Conservation (phyloP, 257 asterid genomes). For the Solanum habrochaites region DNA sequence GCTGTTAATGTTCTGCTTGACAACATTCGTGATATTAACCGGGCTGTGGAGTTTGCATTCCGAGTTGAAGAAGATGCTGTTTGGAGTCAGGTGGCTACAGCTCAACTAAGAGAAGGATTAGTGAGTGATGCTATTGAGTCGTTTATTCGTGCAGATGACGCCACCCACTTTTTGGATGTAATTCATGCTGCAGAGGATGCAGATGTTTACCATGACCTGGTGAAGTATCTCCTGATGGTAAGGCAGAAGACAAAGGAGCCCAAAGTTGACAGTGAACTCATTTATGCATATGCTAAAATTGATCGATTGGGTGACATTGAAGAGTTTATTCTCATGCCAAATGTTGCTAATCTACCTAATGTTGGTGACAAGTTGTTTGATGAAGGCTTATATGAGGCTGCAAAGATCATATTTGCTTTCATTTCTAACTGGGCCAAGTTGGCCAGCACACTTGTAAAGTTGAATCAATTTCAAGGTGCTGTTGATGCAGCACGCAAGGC, state of each 20-base stretch:
- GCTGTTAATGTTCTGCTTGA: constrained; percentile 92
- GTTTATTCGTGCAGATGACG: constrained; percentile 93
- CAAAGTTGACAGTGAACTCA: constrained; percentile 95
- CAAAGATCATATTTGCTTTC: constrained; percentile 86
- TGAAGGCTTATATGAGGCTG: constrained; percentile 95
- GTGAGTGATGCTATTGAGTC: constrained; percentile 98
- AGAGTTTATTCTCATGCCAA: constrained; percentile 96
- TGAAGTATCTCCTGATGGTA: constrained; percentile 93
- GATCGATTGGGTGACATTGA: constrained; percentile 90
- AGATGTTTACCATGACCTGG: constrained; percentile 90
- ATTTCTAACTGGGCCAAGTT: constrained; percentile 96
- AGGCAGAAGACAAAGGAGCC: constrained; percentile 96
- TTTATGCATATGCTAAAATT: constrained; percentile 95
- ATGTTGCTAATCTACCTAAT: constrained; percentile 96
- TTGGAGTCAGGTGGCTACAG: constrained; percentile 98
- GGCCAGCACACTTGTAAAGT: constrained; percentile 78
- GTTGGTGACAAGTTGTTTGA: constrained; percentile 98
- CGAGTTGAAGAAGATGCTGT: constrained; percentile 99
- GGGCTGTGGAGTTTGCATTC: constrained; percentile 95
- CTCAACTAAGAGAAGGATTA: constrained; percentile 95
- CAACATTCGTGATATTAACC: constrained; percentile 79
- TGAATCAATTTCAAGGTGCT: constrained; percentile 96
- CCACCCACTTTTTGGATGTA: constrained; percentile 83
- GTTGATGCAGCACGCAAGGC: constrained; percentile 99
- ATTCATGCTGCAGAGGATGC: constrained; percentile 81